These are phyloP conservation scores for Aspergillus melleus DNA, from an alignment of 2,329 filamentous ascomycete species.

Conservation along the genomic window DNA sequence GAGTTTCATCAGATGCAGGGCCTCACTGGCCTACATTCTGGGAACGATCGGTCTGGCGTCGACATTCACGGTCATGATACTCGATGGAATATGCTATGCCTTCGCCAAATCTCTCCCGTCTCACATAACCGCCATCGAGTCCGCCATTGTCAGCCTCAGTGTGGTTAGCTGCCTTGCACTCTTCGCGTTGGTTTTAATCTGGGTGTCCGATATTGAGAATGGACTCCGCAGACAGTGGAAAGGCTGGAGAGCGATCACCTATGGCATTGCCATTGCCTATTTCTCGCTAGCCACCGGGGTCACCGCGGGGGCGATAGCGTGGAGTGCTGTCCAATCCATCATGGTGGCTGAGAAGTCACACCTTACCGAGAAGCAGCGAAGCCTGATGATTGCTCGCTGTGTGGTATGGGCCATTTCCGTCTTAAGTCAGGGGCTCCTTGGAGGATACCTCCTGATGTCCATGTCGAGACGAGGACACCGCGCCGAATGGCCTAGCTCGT, in stretches of 20 bases:
- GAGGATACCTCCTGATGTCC: conserved; percentile 27
- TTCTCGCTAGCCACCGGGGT: conserved; percentile 26
- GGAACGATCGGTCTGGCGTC: conserved; percentile 25
- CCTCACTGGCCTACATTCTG: conserved; percentile 22
- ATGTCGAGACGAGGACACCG: conserved; percentile 9
- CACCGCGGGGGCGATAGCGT: conserved; percentile 30
- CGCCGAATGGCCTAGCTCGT: conserved; percentile 23
- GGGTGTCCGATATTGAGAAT: conserved; percentile 18
- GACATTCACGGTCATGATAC: conserved; percentile 27
- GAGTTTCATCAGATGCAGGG: background rate
- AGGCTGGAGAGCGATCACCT: conserved; percentile 20
- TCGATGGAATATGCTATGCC: conserved; percentile 31
- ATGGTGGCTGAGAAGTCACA: conserved; percentile 1
- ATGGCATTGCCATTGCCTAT: conserved; percentile 24
- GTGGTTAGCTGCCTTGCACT: conserved; percentile 25
- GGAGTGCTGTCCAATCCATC: conserved; percentile 18
- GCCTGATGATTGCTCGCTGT: conserved; percentile 37
- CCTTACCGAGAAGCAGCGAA: conserved; percentile 1
- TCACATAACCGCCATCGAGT: conserved; percentile 19
- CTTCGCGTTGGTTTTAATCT: conserved; percentile 20
- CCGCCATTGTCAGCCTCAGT: conserved; percentile 26
- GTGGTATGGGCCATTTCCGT: conserved; percentile 36
- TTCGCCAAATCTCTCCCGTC: conserved; percentile 21
- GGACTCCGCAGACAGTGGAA: conserved; percentile 11
- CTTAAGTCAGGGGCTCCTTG: conserved; percentile 32